phyloP scores from a whole-genome alignment of 192 early-diverging fungal species.

The Coemansia sp. region DNA sequence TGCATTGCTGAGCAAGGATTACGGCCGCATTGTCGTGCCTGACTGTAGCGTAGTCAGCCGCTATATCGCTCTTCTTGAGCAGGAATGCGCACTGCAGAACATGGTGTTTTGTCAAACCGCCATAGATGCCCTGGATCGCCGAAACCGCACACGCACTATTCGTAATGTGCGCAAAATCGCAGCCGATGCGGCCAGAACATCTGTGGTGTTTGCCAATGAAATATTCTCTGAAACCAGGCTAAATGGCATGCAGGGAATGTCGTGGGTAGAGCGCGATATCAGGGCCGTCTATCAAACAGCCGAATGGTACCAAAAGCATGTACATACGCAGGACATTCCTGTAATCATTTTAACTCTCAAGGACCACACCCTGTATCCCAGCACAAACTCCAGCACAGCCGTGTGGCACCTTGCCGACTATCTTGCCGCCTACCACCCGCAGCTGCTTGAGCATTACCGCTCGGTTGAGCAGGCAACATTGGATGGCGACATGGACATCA shows the following conservation, averaged over 20 bases:
- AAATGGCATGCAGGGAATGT: slow-evolving; percentile 6
- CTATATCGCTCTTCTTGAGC: slow-evolving; percentile 71
- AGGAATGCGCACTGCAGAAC: slow-evolving; percentile 57
- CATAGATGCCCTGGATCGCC: slow-evolving; percentile 57
- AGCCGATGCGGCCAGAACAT: slow-evolving; percentile 55
- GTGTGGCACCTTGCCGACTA: slow-evolving; percentile 31
- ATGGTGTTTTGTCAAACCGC: slow-evolving; percentile 69
- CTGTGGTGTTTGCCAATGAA: slow-evolving; percentile 70
- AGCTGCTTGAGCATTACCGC: slow-evolving; percentile 48
- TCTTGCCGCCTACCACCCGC: slow-evolving; percentile 45
- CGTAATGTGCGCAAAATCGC: slow-evolving; percentile 61
- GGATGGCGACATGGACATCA: slow-evolving; percentile 54
- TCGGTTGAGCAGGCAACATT: slow-evolving; percentile 56
- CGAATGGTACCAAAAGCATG: slow-evolving; percentile 61
- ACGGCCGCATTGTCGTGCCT: slow-evolving; percentile 19
- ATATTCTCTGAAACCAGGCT: slow-evolving; percentile 55
- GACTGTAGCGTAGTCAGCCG: slow-evolving; percentile 50
- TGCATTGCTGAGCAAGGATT: slow-evolving; percentile 17
- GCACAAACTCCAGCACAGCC: too few relatives aligned
- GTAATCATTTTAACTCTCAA: too few relatives aligned
- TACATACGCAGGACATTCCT: slow-evolving; percentile 11
- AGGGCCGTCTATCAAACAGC: slow-evolving; percentile 56
- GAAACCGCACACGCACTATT: slow-evolving; percentile 62
- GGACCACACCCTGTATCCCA: too few relatives aligned
- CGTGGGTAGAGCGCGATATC: slow-evolving; percentile 53